Evolutionary conservation across 2,329 filamentous ascomycete species (phyloP), one percentile per base, ranked within the genome.

Genomic region (Colletotrichum destructivum): DNA sequence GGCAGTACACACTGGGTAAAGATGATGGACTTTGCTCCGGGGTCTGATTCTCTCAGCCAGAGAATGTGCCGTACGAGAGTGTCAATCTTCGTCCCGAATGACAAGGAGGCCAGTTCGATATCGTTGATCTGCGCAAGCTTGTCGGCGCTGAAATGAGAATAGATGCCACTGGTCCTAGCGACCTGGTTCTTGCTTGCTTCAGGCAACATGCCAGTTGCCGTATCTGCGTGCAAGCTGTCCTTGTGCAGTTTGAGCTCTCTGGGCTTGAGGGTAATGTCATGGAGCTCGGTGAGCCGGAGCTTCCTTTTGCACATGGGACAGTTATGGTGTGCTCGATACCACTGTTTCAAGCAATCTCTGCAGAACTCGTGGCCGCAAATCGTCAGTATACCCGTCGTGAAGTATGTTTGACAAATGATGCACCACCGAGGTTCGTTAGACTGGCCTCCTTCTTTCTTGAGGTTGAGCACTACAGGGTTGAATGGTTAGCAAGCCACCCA

Each of bases 301-400:
- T 84, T 85, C 56, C 86, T 88, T 80, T 98, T 98, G 85, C 96
- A 99, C 6, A 94, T 87, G 0, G 96, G 96, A 76, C 96, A 98
- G 62, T 89, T 96, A 21, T 86, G 88, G 75, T 95, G 91, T 42
- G 89, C 86, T 68, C 85, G 86, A 84, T 92, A 94, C 96, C 96
- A 98, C 15, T 90, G 76, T 47, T 87, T 86, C 75, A 98, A 92
- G 80, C 96, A 98, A 38, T 94, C 93, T 77, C 94, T 95, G 84
- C 96, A 98, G 79, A 95, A 98, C 74, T 94, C 90, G 78, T 99
- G 96, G 0, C 96, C 96, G 79, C 96, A 98, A 1, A 94, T 88
- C 0, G 96, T 98, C 73, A 96, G 85, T 63, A 93, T 90, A 64
- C 96, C 96, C n/a, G 90, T 85, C 70, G 92, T 91, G 76, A 98